phyloP scores from a whole-genome alignment of 2,329 filamentous ascomycete species.

The Botrytis aclada region DNA sequence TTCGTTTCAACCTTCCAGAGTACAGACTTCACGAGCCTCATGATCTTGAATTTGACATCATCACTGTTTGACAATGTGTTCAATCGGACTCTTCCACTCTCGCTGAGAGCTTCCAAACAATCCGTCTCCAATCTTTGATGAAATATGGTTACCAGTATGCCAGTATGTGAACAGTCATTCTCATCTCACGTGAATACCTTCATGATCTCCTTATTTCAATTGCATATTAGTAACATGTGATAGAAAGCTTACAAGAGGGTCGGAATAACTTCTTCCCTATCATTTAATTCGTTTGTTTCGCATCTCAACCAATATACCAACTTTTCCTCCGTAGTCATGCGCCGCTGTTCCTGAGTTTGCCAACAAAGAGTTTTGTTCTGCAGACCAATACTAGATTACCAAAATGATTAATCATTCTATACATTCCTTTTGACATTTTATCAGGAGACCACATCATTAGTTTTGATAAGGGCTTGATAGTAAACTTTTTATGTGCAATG shows the following conservation, averaged over 20 bases:
- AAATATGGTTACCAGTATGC: not conserved
- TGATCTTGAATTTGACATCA: not conserved
- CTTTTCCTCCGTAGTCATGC: not conserved
- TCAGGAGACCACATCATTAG: constrained; percentile 8
- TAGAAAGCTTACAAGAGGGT: not conserved
- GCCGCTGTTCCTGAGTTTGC: not conserved
- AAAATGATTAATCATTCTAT: constrained; percentile 1
- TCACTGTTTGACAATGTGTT: not conserved
- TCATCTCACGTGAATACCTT: constrained; percentile 3
- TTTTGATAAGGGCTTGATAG: not conserved
- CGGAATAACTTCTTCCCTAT: constrained; percentile 6
- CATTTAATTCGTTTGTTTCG: not conserved
- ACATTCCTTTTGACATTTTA: not conserved
- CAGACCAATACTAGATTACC: not conserved
- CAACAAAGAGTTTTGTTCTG: constrained; percentile 5
- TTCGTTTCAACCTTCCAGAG: constrained; percentile 3
- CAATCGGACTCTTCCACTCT: not conserved
- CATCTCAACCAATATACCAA: not conserved
- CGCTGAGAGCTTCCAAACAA: not conserved
- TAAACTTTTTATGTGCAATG: not conserved
- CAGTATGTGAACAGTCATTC: not conserved
- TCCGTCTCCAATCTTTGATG: not conserved
- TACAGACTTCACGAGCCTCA: not conserved
- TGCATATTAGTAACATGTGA: not conserved
- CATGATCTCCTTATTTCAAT: not conserved